A percentile compares a stretch with the other conserved stretches of the same genome.
Conservation (phyloP, 805 yeast genomes). For the Candida caryicola region DNA sequence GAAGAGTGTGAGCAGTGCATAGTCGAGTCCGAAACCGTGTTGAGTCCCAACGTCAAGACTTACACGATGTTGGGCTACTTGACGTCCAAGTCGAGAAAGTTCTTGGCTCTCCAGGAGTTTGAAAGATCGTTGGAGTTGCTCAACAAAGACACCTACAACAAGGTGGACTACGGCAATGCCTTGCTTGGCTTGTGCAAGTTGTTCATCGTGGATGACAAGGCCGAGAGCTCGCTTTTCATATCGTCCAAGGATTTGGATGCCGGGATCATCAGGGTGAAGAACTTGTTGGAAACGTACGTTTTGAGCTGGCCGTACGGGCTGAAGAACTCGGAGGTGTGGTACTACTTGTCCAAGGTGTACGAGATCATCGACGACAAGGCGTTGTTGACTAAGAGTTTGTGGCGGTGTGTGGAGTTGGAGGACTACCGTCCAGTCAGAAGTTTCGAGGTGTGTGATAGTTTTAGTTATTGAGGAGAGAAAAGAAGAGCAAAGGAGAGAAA, state of each 20-base stretch:
- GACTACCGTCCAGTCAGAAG: constrained; percentile 55
- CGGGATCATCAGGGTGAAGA: constrained; percentile 56
- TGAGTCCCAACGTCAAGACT: constrained; percentile 46
- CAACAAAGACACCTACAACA: constrained; percentile 21
- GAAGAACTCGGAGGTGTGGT: constrained; percentile 62
- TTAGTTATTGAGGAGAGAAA: constrained; percentile 9
- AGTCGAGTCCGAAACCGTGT: constrained; percentile 60
- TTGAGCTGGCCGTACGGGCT: constrained; percentile 39
- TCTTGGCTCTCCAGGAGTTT: constrained; percentile 58
- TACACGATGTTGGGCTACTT: constrained; percentile 49
- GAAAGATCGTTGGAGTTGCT: constrained; percentile 56
- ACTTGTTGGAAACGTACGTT: constrained; percentile 38
- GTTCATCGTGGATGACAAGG: constrained; percentile 41
- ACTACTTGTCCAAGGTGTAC: constrained; percentile 60
- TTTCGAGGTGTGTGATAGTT: constrained; percentile 29
- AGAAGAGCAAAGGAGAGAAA: neutral
- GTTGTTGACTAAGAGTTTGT: constrained; percentile 47
- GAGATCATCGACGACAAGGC: constrained; percentile 53
- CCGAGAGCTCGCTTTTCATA: constrained; percentile 40
- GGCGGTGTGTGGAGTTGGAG: constrained; percentile 65
- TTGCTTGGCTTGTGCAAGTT: constrained; percentile 54
- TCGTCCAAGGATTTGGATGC: constrained; percentile 57
- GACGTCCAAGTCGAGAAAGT: constrained; percentile 40
- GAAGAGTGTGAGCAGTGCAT: constrained; percentile 71
- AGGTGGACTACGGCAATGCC: constrained; percentile 45